Evolutionary conservation across 129 eudicot genomes (phyloP).

Genomic region (Flaveria trinervia): DNA sequence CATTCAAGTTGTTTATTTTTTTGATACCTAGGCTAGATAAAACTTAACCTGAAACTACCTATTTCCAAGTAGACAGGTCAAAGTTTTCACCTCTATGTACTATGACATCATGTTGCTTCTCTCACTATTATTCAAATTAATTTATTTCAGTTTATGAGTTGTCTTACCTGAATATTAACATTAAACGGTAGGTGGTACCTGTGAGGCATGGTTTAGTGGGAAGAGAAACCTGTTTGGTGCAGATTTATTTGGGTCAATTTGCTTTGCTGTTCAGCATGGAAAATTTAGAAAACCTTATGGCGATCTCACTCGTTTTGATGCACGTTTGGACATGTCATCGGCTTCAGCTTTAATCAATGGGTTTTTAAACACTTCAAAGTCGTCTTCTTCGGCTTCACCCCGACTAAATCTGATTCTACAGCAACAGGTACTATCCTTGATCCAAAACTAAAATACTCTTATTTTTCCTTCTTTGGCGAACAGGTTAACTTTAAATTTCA

Average conservation of each 20-base stretch:
- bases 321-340: slow-evolving; percentile 67
- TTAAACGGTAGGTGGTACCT: slow-evolving; percentile 59
- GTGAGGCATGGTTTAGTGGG: slow-evolving; percentile 59
- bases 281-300: slow-evolving; percentile 55
- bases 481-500: background rate
- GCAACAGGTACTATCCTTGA: slow-evolving; percentile 64
- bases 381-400: slow-evolving; percentile 45
- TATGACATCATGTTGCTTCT: background rate
- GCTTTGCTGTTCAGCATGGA: slow-evolving; percentile 68
- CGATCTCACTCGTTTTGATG: slow-evolving; percentile 82
- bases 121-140: background rate
- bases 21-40: background rate
- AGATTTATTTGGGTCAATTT: slow-evolving; percentile 76
- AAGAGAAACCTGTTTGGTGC: slow-evolving; percentile 51
- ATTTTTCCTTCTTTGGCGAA: background rate
- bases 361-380: slow-evolving; percentile 35
- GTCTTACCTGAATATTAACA: background rate
- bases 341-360: slow-evolving; percentile 52
- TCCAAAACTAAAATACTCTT: background rate
- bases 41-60: background rate
- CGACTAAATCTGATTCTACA: slow-evolving; percentile 61
- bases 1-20: background rate
- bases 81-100: background rate
- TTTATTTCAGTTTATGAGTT: background rate
- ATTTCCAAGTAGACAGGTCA: background rate